Evolutionary conservation across 306 rosid genomes (phyloP).

Genomic region (Fragaria ananassa): DNA sequence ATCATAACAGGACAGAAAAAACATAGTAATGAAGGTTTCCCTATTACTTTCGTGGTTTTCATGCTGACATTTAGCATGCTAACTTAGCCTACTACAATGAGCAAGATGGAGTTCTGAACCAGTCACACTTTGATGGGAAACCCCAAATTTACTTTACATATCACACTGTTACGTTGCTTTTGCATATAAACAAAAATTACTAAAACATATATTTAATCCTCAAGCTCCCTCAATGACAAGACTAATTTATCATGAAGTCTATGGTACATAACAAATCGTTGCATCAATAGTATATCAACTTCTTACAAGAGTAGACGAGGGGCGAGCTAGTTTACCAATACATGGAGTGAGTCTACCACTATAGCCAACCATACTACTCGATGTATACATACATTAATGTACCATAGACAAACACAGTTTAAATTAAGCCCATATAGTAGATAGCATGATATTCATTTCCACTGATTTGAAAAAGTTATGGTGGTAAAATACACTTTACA

Average conservation of each 20-base stretch:
- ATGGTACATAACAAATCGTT: not conserved
- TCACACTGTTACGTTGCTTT: not conserved
- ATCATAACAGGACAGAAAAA: not conserved
- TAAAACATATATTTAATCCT: not conserved
- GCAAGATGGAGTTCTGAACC: not conserved
- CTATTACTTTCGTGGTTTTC: not conserved
- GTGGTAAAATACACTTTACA: not conserved
- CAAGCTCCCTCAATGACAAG: not conserved
- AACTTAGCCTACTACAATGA: not conserved
- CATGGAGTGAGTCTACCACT: not conserved
- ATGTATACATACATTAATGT: not conserved
- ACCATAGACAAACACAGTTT: not conserved
- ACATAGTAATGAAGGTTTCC: not conserved
- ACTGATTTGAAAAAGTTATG: not conserved
- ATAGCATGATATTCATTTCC: not conserved
- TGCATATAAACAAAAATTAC: not conserved
- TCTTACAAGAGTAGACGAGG: not conserved
- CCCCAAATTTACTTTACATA: not conserved
- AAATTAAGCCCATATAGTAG: not conserved
- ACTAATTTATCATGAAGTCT: not conserved
- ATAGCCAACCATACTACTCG: not conserved
- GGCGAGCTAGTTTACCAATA: not conserved
- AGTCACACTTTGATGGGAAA: not conserved
- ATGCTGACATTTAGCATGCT: not conserved
- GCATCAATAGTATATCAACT: not conserved